A percentile compares a stretch with the other conserved stretches of the same genome.
Conservation (phyloP, 169 alveolate genomes). For the Perkinsus chesapeaki region DNA sequence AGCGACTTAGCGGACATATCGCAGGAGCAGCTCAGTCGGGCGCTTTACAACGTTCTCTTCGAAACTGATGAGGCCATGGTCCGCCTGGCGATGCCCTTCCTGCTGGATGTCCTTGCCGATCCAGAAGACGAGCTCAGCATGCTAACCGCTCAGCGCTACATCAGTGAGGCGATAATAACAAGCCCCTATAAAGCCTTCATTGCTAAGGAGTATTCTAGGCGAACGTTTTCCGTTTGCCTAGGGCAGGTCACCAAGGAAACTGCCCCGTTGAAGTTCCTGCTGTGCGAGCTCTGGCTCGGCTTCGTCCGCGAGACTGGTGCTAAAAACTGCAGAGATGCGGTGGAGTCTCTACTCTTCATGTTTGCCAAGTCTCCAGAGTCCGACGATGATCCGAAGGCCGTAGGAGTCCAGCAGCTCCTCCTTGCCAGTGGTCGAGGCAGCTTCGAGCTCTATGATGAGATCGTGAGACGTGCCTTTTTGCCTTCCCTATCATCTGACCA, state of each 20-base stretch:
- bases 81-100: constrained; percentile 1
- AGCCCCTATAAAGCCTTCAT: neutral
- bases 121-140: neutral
- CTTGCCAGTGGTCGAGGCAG: neutral
- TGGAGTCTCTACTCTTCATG: neutral
- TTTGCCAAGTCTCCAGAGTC: neutral
- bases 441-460: neutral
- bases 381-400: neutral
- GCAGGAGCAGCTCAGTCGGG: neutral
- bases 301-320: neutral
- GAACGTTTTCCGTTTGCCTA: neutral
- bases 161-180: neutral
- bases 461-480: neutral
- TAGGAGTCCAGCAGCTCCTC: neutral
- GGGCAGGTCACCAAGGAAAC: neutral
- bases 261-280: neutral
- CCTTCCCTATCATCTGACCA: neutral
- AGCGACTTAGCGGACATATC: neutral
- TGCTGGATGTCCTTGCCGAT: neutral
- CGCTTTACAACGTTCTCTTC: neutral
- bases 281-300: neutral
- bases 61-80: neutral
- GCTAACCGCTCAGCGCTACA: neutral
- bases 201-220: neutral
- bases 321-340: neutral